Base-by-base conservation (phyloP, 2,329 filamentous ascomycete genomes). In the Fusarium robinianum region DNA sequence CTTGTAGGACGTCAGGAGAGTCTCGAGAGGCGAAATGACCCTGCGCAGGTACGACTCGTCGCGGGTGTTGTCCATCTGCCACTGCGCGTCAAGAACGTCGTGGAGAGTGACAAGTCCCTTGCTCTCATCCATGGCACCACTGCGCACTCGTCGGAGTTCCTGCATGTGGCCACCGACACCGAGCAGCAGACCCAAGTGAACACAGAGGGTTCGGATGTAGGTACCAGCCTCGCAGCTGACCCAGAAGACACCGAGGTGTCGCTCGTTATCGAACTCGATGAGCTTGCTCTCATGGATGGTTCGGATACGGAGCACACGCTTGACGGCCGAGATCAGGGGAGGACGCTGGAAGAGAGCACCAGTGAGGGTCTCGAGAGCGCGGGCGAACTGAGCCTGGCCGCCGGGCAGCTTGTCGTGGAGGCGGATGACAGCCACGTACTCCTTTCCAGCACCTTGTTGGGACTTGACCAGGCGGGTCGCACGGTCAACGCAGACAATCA, bases 231-330 rank as follows among this genome's bases (percentile, higher is more conserved):
- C 94, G 73, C 94, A 99, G 74, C 90, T 95, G 62, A 97, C 94
- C 92, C 94, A 97, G 81, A 99, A 99, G 43, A 97, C 92, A 71
- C 88, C 94, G 24, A 99, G 81, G 71, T 97, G 91, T 63, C 94
- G 85, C 65, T 97, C 92, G 67, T 99, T 97, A 77, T 99, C 94
- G 68, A 97, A 99, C 77, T 99, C 94, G 67, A 90, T 83, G 41
- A 97, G 79, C 77, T 95, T 95, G 82, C 87, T 95, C 75, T 97
- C 90, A 77, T 97, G 88, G 62, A 99, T 96, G 53, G 92, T 96
- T 73, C 94, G 85, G 72, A 99, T 95, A 80, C 94, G 91, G 51
- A 99, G 83, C 77, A 97, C 92, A 64, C 94, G 86, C 86, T 99
- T 99, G 71, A 99, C 94, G 66, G 94, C 94, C 18, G 92, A 97